Base-by-base conservation (phyloP, 495 filamentous ascomycete genomes). In the Aspergillus homomorphus region DNA sequence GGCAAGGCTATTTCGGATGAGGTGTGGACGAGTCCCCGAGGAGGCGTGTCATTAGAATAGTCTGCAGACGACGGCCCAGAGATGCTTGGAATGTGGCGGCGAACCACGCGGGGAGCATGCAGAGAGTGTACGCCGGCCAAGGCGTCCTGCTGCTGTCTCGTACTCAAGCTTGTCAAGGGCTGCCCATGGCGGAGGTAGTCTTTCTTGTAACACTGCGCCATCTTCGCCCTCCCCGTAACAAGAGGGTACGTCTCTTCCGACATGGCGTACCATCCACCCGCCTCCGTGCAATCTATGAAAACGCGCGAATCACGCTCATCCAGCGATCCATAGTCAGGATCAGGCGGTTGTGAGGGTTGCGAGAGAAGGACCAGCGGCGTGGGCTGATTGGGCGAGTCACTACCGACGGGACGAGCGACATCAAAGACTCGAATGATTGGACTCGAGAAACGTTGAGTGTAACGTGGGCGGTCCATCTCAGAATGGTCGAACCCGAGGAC, bases 391-490 rank as follows among this genome's bases (percentile, higher is more conserved):
- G 79, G 77, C 1, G 83, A 75, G 6, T 84, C 73, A 30, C 77
- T 73, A 45, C 82, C 79, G 60, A 80, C 72, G 5, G 88, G 88
- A 51, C 89, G 85, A 42, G 89, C 89, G 30, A 98, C 84, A 66
- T 98, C 95, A 62, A 95, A 98, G 8, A 97, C 91, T 30, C 91
- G 84, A 2, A 87, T 91, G 9, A 98, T 92, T 0, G 94, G 94
- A 2, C 89, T 88, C 0, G 86, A 73, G 53, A 97, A 86, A 56
- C 88, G 87, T 55, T 88, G 81, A 0, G 82, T 80, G 65, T 84
- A 91, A 19, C 80, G 80, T 44, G 79, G 80, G 26, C 78, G 70
- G 53, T 78, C 74, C 59, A 78, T 77, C 20, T 78, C 74, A 20
- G 80, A 80, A 61, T 88, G 84, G 62, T 93, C 87, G 64, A 91